Base-by-base conservation (phyloP, 2,329 filamentous ascomycete species). In the Arthrobotrys pseudoclavata region DNA sequence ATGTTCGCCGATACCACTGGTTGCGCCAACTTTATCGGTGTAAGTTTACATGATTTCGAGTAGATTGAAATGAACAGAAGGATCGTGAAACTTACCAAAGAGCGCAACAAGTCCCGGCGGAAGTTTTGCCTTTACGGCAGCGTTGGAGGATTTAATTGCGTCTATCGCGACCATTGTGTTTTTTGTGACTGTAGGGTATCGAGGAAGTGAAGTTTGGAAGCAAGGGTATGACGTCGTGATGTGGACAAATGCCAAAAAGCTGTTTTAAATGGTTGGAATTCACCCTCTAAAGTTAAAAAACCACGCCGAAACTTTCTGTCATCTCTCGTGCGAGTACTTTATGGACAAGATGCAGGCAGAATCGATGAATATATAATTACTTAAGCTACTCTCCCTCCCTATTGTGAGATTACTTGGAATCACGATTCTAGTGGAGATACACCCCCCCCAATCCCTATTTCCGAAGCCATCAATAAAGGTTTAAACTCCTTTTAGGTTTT, bases 1-100 rank as follows among this genome's bases (percentile, higher is more conserved):
- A 12, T 84, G 82, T 75, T 86, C 83, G 6, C 87, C 87, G 50
- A 89, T 88, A n/a, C 87, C 87, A 42, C 84, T 85, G 3, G 87
- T 89, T 29, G 85, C 87, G 37, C 87, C 87, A 3, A 87, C 85
- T 47, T 48, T 24, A 40, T n/a, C 1, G n/a, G 5, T 12, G 45
- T 37, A 22, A 57, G 34, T 20, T 20, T 45, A 18, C 9, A 20
- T 45, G 9, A 34, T 10, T 9, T 34, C 12, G 7, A 34, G 7
- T 34, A 1, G 31, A 34, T 34, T 10, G 4, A 9, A 34, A 34
- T n/a, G n/a, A 34, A 29, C 3, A 29, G 7, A 29, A 7, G 29
- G 29, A 34, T 34, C 7, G 31, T 34, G 1, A 76, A 77, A 37
- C 80, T 79, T 83, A 79, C 83, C 82, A 60, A 83, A 84, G 48